A percentile compares a stretch with the other conserved stretches of the same genome.
These are phyloP conservation scores for Gardenia jasminoides DNA, from an alignment of 257 asterid genomes.

Conservation along the genomic window DNA sequence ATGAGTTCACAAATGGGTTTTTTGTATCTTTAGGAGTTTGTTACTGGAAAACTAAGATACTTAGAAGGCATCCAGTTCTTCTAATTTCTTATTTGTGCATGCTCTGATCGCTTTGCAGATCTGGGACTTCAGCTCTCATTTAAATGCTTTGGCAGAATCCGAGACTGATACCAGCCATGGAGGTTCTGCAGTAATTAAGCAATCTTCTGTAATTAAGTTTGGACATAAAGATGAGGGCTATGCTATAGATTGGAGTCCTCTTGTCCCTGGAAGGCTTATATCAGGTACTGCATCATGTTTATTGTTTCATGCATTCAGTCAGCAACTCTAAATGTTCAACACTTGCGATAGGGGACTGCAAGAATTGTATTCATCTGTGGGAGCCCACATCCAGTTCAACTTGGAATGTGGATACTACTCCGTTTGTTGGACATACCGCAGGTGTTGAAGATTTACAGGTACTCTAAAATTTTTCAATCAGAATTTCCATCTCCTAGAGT, in stretches of 20 bases:
- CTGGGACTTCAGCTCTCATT: constrained; percentile 89
- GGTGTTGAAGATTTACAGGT: constrained; percentile 95
- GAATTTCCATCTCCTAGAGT: not conserved
- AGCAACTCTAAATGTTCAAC: not conserved
- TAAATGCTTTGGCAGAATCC: constrained; percentile 66
- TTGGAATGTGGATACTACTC: constrained; percentile 63
- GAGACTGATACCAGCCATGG: constrained; percentile 41
- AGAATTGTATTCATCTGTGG: constrained; percentile 77
- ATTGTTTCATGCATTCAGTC: not conserved
- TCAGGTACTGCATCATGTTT: constrained; percentile 47
- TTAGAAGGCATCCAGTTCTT: not conserved
- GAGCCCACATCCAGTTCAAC: constrained; percentile 77
- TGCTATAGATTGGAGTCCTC: constrained; percentile 96
- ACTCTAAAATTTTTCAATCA: not conserved
- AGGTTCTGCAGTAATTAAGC: constrained; percentile 48
- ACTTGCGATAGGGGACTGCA: constrained; percentile 78
- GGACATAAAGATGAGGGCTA: constrained; percentile 96
- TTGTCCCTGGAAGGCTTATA: constrained; percentile 84
- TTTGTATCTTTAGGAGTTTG: not conserved
- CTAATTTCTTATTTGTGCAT: not conserved
- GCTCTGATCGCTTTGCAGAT: constrained; percentile 45
- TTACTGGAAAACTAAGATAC: not conserved
- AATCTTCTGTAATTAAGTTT: constrained; percentile 72
- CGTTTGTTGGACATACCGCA: constrained; percentile 47
- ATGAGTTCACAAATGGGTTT: not conserved